These are phyloP conservation scores for Chlamydomonas incerta DNA, from an alignment of 139 green algal species.

Conservation along the genomic window DNA sequence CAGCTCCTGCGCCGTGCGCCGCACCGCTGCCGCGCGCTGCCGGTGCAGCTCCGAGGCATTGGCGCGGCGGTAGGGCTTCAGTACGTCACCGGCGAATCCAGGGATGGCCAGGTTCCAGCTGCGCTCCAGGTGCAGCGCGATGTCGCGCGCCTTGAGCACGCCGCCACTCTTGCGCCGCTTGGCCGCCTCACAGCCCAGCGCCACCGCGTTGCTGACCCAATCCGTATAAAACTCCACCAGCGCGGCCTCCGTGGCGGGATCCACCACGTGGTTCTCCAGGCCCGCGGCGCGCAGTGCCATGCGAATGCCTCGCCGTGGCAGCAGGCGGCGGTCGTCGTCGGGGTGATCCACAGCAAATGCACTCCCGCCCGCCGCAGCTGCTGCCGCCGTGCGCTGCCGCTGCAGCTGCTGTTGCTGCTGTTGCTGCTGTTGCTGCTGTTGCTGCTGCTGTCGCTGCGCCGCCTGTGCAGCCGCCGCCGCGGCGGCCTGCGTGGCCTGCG, in stretches of 20 bases:
- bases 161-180: slow-evolving; percentile 45
- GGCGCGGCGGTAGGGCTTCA: slow-evolving; percentile 39
- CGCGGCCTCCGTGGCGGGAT: slow-evolving; percentile 22
- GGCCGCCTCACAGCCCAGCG: slow-evolving; percentile 48
- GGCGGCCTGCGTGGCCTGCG: neutral
- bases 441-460: too few species aligned
- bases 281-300: slow-evolving; percentile 38
- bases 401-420: neutral
- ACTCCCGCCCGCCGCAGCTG: neutral
- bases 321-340: slow-evolving; percentile 29
- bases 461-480: neutral
- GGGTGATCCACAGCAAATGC: neutral
- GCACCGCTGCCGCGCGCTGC: slow-evolving; percentile 23
- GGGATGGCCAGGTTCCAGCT: slow-evolving; percentile 56
- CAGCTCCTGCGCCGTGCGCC: slow-evolving; percentile 32
- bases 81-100: slow-evolving; percentile 46
- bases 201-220: slow-evolving; percentile 47
- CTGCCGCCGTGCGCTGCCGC: neutral
- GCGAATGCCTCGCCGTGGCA: slow-evolving; percentile 40
- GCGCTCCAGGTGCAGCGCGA: slow-evolving; percentile 60
- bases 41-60: slow-evolving; percentile 42
- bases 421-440: neutral
- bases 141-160: slow-evolving; percentile 51
- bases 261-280: slow-evolving; percentile 43
- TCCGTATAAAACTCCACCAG: slow-evolving; percentile 50